Evolutionary conservation across 2,329 filamentous ascomycete species (phyloP), one percentile per base, ranked within the genome.

Genomic region (Aspergillus puulaauensis): DNA sequence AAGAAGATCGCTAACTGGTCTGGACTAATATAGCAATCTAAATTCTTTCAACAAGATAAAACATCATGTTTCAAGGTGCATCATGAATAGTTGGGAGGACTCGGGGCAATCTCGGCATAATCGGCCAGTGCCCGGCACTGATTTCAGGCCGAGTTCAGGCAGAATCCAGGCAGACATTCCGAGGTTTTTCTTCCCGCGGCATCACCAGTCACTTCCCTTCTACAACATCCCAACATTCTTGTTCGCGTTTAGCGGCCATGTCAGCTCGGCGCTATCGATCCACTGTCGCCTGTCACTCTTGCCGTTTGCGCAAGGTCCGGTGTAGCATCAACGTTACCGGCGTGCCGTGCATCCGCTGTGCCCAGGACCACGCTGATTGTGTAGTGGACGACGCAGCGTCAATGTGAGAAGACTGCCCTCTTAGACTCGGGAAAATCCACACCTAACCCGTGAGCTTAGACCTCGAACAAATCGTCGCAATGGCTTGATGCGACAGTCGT

Each of bases 331-430:
- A 60, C 3, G 58, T 68, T 19, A 69, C 67, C 4, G 67, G 66
- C 1, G 49, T 68, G 4, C 70, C 71, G 4, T 73, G 70, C 39
- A 60, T 67, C 23, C 67, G 66, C 6, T 73, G 71, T 62, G 61
- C 65, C 12, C 67, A 69, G 50, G 68, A 73, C 56, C 53, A 56
- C 24, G 57, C 63, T 1, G 59, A 67, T 21, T 73, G 71, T 54
- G 57, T 69, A 23, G 67, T 72, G n/a, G 59, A 61, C 9, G 7
- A 11, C 14, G 21, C 8, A 48, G 12, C 27, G 14, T 41, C 35
- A 33, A 43, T 19, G 49, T 53, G 15, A 57, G 37, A 44, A 19
- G 17, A 19, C 14, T 21, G 31, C 43, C 14, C 19, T 17, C 4
- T 48, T 7, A 17, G n/a, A n/a, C 14, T 6, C n/a, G n/a, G 7